Percentiles rank a stretch among this genome's conserved stretches.
Conservation (phyloP, 2,329 filamentous ascomycete species). For the Phaeosphaeria sp. region DNA sequence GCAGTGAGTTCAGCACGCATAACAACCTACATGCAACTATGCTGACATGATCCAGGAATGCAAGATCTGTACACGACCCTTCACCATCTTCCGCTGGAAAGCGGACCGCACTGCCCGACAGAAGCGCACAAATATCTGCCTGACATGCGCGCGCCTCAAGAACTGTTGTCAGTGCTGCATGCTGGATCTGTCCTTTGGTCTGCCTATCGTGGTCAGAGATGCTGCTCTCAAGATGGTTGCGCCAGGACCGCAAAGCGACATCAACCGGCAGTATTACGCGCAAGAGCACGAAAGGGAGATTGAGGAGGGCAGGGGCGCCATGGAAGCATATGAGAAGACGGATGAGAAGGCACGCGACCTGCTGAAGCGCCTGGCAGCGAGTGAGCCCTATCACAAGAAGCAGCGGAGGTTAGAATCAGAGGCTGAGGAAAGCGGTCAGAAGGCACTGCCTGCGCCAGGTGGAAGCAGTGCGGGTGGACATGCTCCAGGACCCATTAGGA, state of each 20-base stretch:
- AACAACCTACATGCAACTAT: not conserved
- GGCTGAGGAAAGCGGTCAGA: slow-evolving; percentile 48
- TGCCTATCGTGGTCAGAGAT: slow-evolving; percentile 93
- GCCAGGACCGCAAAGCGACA: slow-evolving; percentile 86
- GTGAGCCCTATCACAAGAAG: slow-evolving; percentile 94
- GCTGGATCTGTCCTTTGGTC: slow-evolving; percentile 93
- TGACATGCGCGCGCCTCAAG: slow-evolving; percentile 95
- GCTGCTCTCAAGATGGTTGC: slow-evolving; percentile 98
- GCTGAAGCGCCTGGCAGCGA: slow-evolving; percentile 81
- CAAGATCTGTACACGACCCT: slow-evolving; percentile 86
- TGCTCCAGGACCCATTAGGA: slow-evolving; percentile 77
- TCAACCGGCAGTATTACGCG: slow-evolving; percentile 97
- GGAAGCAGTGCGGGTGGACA: slow-evolving; percentile 44
- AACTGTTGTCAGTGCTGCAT: slow-evolving; percentile 99
- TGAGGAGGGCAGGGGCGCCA: slow-evolving; percentile 79
- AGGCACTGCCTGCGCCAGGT: slow-evolving; percentile 51
- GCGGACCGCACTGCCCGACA: slow-evolving; percentile 88
- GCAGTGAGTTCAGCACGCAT: slow-evolving; percentile 66
- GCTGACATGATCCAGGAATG: slow-evolving; percentile 58
- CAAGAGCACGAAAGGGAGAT: slow-evolving; percentile 97
- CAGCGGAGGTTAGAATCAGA: slow-evolving; percentile 74
- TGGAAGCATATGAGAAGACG: slow-evolving; percentile 94
- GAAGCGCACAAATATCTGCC: slow-evolving; percentile 92
- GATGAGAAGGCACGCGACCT: slow-evolving; percentile 96
- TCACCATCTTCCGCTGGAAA: slow-evolving; percentile 95